phyloP scores from a whole-genome alignment of 2,329 filamentous ascomycete species.

The Gnomoniopsis sp. region DNA sequence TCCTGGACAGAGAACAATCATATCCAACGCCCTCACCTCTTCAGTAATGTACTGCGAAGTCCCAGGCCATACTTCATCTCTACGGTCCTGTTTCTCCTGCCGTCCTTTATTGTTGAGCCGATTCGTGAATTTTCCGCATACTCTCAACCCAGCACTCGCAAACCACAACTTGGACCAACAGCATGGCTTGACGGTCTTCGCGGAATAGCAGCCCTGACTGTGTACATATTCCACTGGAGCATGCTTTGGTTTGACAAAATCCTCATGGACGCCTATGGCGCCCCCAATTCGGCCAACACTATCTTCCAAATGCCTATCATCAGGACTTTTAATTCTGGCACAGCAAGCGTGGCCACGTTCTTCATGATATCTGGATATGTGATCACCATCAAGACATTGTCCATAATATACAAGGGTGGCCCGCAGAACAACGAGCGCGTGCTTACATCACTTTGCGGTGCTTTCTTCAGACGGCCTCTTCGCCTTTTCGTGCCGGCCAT shows the following conservation, averaged over 20 bases:
- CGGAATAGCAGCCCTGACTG: constrained; percentile 25
- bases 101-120: neutral
- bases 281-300: too few species aligned
- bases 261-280: constrained; percentile 11
- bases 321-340: constrained; percentile 26
- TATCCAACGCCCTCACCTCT: too few species aligned
- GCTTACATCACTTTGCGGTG: neutral
- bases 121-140: neutral
- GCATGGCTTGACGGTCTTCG: constrained; percentile 27
- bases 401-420: constrained; percentile 12
- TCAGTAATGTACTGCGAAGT: neutral
- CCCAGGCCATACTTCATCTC: neutral
- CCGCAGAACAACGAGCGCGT: neutral
- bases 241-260: constrained; percentile 9
- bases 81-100: neutral
- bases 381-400: constrained; percentile 28
- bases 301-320: neutral
- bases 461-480: neutral
- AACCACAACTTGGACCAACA: constrained; percentile 2
- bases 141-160: neutral
- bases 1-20: neutral
- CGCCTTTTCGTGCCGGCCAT: neutral
- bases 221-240: constrained; percentile 22
- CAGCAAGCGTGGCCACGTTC: constrained; percentile 32
- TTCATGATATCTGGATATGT: constrained; percentile 35